These are phyloP conservation scores for Trichoderma oligosporum DNA, from an alignment of 2,329 filamentous ascomycete species.

Conservation along the genomic window DNA sequence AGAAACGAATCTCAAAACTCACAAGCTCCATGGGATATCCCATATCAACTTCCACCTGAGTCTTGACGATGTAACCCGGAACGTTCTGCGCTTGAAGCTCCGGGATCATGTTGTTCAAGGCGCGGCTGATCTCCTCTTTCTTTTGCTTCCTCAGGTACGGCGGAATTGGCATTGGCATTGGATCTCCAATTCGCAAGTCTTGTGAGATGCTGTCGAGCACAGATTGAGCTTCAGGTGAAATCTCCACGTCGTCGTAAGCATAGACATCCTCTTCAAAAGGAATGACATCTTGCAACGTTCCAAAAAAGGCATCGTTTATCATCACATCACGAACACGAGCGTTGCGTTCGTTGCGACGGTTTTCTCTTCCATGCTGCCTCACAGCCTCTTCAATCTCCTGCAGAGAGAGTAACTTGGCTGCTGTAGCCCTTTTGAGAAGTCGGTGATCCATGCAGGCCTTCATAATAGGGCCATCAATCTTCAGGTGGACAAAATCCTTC, in stretches of 20 bases:
- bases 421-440: neutral
- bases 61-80: neutral
- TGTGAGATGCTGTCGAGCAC: neutral
- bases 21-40: constrained; percentile 4
- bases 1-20: too few species aligned
- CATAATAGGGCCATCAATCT: neutral
- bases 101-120: neutral
- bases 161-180: neutral
- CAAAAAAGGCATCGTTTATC: constrained; percentile 3
- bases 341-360: neutral
- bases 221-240: neutral
- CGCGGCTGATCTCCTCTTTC: neutral
- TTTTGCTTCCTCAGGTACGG: neutral
- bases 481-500: neutral
- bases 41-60: constrained; percentile 1
- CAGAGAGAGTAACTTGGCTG: neutral
- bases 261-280: neutral
- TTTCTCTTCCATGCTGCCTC: neutral
- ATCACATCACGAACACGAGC: neutral
- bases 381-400: neutral
- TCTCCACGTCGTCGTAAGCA: neutral
- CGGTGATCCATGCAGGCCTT: neutral
- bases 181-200: neutral
- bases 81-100: neutral
- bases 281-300: neutral